Evolutionary conservation across 2,329 filamentous ascomycete species (phyloP), one percentile per base, ranked within the genome.

Genomic region (Pseudogymnoascus sp.): DNA sequence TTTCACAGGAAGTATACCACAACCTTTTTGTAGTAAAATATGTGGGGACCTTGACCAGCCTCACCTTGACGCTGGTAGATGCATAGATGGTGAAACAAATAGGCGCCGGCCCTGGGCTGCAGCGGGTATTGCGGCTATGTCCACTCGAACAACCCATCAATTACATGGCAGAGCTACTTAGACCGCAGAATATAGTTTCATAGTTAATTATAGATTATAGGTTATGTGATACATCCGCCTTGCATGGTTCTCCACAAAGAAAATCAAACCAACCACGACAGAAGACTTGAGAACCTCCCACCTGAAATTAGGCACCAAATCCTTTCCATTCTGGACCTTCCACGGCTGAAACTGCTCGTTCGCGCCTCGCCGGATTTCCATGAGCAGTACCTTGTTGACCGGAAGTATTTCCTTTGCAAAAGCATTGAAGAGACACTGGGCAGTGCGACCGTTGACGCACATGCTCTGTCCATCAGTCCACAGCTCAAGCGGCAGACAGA

Each of bases 231-330:
- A 4, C 4, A 22, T 22, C 22, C 4, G 22, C 22, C 22, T 22
- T 22, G 22, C 2, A 22, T 4, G 63, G 63, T 60, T 62, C 62
- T 22, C 65, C 65, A 14, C 7, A 14, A 35, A 35, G 11, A 2
- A 35, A 14, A 35, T 5, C 34, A 14, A 14, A 11, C 2, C 7
- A 12, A 14, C 34, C 34, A 11, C 9, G 9, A 14, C 34, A 47
- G 41, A 11, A 5, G 41, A 47, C 41, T 47, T 28, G 41, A 47
- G 14, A 47, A 12, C 12, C 41, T 47, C 18, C 41, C 41, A 11
- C 41, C 41, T n/a, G 41, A 47, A 28, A 47, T 47, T 6, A 6
- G 41, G 41, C 14, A 14, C 18, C 25, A 47, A 2, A 11, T 47
- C 9, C 41, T 47, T 14, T 47, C 41, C 7, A 47, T 28, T 22